Evolutionary conservation across 495 filamentous ascomycete genomes (phyloP).

Genomic region (Barbatosphaeria neglecta): DNA sequence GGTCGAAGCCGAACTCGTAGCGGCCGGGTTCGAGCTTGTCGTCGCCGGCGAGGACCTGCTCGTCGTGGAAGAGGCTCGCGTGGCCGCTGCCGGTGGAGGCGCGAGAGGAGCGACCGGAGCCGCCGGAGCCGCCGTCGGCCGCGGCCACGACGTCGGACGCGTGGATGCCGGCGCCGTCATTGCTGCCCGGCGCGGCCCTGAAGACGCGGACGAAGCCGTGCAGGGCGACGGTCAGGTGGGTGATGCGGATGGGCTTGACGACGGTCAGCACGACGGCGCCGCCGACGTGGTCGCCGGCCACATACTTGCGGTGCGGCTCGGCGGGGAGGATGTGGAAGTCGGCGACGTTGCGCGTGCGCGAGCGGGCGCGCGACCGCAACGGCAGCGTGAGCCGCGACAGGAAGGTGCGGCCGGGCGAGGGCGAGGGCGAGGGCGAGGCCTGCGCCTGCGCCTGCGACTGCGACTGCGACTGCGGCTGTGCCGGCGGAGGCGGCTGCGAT

Average conservation of each 20-base stretch:
- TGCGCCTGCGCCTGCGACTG: no score
- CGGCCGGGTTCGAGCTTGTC: slow-evolving; percentile 72
- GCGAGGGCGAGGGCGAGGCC: slow-evolving; percentile 11
- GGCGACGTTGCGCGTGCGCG: slow-evolving; percentile 54
- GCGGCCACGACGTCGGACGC: slow-evolving; percentile 21
- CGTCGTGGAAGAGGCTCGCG: slow-evolving; percentile 81
- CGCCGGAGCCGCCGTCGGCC: slow-evolving; percentile 38
- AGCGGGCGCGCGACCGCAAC: slow-evolving; percentile 48
- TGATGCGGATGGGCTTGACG: slow-evolving; percentile 72
- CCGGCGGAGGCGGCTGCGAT: no score
- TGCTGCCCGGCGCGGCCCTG: slow-evolving; percentile 56
- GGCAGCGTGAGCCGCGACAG: slow-evolving; percentile 43
- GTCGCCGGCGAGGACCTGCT: slow-evolving; percentile 81
- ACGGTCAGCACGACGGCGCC: slow-evolving; percentile 75
- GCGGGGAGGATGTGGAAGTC: slow-evolving; percentile 75
- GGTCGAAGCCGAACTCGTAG: slow-evolving; percentile 89
- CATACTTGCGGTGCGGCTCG: slow-evolving; percentile 82
- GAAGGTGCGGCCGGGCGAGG: slow-evolving; percentile 26
- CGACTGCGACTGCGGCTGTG: no score
- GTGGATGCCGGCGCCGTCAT: slow-evolving; percentile 37
- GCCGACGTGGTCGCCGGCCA: slow-evolving; percentile 46
- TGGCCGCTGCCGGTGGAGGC: slow-evolving; percentile 76
- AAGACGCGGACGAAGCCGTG: slow-evolving; percentile 85
- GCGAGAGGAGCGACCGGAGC: slow-evolving; percentile 35
- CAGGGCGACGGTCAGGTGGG: slow-evolving; percentile 77